A percentile compares a stretch with the other conserved stretches of the same genome.
Evolutionary conservation across 78 protist species (phyloP).

Genomic region (Protostelium mycophagum): DNA sequence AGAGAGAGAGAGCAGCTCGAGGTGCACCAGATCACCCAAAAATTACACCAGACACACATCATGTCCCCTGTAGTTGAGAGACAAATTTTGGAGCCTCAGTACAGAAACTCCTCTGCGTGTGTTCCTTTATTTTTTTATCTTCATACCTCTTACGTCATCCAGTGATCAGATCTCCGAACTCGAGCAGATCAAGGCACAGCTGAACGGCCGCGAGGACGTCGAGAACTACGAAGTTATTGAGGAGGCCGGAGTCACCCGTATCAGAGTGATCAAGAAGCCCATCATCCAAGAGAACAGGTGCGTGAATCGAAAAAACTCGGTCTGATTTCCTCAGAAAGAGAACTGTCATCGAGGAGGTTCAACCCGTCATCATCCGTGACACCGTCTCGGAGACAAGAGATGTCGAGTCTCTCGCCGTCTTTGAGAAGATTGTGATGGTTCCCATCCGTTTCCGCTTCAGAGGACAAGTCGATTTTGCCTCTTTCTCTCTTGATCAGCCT

Average conservation of each 20-base stretch:
- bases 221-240: neutral
- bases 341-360: neutral
- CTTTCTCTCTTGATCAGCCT: neutral
- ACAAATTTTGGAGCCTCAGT: neutral
- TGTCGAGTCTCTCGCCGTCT: neutral
- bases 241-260: neutral
- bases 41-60: neutral
- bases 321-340: no score
- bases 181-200: neutral
- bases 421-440: neutral
- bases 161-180: neutral
- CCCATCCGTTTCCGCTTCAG: neutral
- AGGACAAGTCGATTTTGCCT: neutral
- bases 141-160: neutral
- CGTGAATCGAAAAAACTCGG: no score
- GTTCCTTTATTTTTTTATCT: neutral
- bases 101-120: neutral
- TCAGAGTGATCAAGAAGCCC: neutral
- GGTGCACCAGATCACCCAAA: neutral
- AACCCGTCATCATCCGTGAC: neutral
- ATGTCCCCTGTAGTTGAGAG: neutral
- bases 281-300: neutral
- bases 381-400: neutral
- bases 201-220: neutral
- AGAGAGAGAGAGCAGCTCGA: neutral